Percentiles rank a stretch among this genome's conserved stretches.
phyloP scores from a whole-genome alignment of 2,329 filamentous ascomycete genomes.

The Emmonsiellopsis sp. region DNA sequence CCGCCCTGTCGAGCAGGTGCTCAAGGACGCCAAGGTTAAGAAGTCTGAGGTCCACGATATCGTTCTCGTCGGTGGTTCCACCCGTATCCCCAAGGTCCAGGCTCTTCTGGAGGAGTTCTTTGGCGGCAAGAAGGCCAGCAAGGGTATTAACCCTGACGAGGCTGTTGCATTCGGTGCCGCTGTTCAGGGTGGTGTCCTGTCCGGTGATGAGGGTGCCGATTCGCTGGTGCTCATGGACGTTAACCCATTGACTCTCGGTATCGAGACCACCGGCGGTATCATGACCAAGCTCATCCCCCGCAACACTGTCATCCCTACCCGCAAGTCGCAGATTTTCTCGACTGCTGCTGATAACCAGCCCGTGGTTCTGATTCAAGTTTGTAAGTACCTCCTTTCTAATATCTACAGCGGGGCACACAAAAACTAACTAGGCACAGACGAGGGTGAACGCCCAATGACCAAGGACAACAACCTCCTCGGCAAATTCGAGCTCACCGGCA shows the following conservation, averaged over 20 bases:
- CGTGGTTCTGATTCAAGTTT: constrained; percentile 90
- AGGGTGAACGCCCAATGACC: constrained; percentile 87
- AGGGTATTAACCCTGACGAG: constrained; percentile 99
- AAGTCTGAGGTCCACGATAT: constrained; percentile 94
- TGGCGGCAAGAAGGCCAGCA: constrained; percentile 89
- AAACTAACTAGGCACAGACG: constrained; percentile 34
- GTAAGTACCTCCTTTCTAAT: constrained; percentile 20
- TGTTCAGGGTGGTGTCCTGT: constrained; percentile 91
- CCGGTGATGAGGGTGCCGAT: constrained; percentile 73
- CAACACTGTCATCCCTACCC: constrained; percentile 88
- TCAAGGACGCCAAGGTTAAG: constrained; percentile 96
- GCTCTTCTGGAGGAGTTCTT: constrained; percentile 93
- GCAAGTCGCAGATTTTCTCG: constrained; percentile 97
- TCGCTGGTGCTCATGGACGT: constrained; percentile 91
- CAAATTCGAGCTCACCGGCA: constrained; percentile 96
- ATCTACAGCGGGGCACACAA: too few relatives aligned
- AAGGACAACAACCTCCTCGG: constrained; percentile 97
- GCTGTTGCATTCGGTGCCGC: constrained; percentile 96
- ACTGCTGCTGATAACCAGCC: constrained; percentile 96
- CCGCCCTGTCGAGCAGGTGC: constrained; percentile 96
- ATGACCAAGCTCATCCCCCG: constrained; percentile 96
- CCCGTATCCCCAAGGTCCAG: constrained; percentile 98
- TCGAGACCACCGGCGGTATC: constrained; percentile 93
- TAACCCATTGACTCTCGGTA: constrained; percentile 91
- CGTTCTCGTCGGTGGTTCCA: constrained; percentile 95